These are phyloP conservation scores for Pythium chondricola DNA, from an alignment of 352 stramenopile genomes.

Conservation along the genomic window DNA sequence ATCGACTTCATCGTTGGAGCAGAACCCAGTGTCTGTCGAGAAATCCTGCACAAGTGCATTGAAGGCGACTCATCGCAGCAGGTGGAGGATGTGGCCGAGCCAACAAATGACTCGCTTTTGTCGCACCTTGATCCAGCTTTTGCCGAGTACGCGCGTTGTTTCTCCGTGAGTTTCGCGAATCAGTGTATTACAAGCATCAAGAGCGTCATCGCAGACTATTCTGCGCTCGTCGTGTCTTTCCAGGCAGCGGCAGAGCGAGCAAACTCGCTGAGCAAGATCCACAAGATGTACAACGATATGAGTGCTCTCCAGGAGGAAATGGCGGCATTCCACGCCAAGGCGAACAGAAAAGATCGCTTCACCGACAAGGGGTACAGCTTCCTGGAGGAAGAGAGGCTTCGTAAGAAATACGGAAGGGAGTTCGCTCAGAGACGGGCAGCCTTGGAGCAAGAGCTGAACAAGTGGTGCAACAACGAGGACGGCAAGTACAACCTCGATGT, in stretches of 20 bases:
- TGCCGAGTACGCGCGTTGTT: conserved; percentile 27
- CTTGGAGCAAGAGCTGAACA: conserved; percentile 61
- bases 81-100: background rate
- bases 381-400: conserved; percentile 72
- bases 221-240: too few relatives aligned
- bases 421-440: conserved; percentile 46
- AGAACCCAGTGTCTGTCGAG: too few relatives aligned
- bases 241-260: conserved; percentile 49
- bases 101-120: conserved; percentile 35
- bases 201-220: too few relatives aligned
- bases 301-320: conserved; percentile 73
- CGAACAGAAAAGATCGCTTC: conserved; percentile 65
- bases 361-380: conserved; percentile 70
- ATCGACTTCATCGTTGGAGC: conserved; percentile 68
- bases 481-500: conserved; percentile 68
- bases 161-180: conserved; percentile 36
- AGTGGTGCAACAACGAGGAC: conserved; percentile 68
- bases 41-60: too few relatives aligned
- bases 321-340: conserved; percentile 58
- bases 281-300: conserved; percentile 63
- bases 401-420: conserved; percentile 62
- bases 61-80: background rate
- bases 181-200: too few relatives aligned
- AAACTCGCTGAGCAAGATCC: conserved; percentile 75
- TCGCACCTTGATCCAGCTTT: conserved; percentile 57